Evolutionary conservation across 176 grass and related monocot species (phyloP).

Genomic region (Eragrostis nindensis): DNA sequence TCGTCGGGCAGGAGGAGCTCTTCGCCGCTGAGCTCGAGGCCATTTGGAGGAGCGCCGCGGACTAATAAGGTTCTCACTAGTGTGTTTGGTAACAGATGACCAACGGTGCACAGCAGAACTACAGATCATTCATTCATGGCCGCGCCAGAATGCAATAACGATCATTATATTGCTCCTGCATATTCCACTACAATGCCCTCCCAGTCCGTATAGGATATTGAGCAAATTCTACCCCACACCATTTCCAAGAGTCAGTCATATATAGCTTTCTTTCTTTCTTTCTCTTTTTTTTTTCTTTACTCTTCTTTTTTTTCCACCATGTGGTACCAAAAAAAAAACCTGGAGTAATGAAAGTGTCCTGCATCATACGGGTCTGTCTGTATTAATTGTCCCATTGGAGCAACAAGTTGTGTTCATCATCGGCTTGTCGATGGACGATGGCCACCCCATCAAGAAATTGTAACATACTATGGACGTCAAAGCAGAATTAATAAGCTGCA

Average conservation of each 20-base stretch:
- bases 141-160: too few species aligned
- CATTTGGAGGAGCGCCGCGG: slow-evolving; percentile 61
- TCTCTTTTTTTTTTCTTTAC: background rate
- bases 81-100: too few species aligned
- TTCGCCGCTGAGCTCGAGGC: slow-evolving; percentile 92
- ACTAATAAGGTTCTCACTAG: too few species aligned
- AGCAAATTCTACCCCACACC: slow-evolving; percentile 12
- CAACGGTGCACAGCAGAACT: too few species aligned
- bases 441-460: slow-evolving; percentile 8
- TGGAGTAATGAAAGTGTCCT: slow-evolving; percentile 25
- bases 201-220: background rate
- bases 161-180: background rate
- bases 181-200: too few species aligned
- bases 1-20: slow-evolving; percentile 74
- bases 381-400: slow-evolving; percentile 45
- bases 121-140: too few species aligned
- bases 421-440: background rate
- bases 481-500: slow-evolving; percentile 47
- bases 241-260: slow-evolving; percentile 25
- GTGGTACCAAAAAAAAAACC: too few species aligned
- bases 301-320: background rate
- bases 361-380: background rate
- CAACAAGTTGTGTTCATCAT: background rate
- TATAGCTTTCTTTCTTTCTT: background rate
- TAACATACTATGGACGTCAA: slow-evolving; percentile 31